Percentiles rank a stretch among this genome's conserved stretches.
Evolutionary conservation across 2,329 filamentous ascomycete genomes (phyloP).

Genomic region (Trichoderma guizhouense): DNA sequence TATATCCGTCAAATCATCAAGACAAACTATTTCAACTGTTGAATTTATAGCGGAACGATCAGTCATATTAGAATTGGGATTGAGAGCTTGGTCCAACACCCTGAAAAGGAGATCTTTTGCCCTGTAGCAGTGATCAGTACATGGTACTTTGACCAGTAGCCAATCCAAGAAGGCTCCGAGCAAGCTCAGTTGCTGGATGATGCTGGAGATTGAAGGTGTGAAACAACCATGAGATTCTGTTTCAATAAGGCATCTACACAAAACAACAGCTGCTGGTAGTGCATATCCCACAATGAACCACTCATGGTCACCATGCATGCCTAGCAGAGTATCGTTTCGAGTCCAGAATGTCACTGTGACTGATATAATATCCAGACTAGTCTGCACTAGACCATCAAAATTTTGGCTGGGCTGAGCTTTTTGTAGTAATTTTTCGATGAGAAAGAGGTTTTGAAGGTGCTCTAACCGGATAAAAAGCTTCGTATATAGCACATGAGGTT

Average conservation of each 20-base stretch:
- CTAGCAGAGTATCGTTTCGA: not conserved
- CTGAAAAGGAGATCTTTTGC: not conserved
- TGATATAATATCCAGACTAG: not conserved
- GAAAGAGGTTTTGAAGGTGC: not conserved
- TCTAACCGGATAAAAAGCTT: not conserved
- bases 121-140: not conserved
- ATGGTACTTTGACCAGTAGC: not conserved
- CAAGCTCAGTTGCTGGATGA: not conserved
- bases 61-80: not conserved
- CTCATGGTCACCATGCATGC: constrained; percentile 1
- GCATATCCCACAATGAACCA: not conserved
- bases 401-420: not conserved
- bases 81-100: not conserved
- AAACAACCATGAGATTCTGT: not conserved
- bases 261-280: not conserved
- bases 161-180: not conserved
- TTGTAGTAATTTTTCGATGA: not conserved
- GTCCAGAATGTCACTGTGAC: not conserved
- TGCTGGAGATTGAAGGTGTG: not conserved
- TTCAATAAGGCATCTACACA: not conserved
- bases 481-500: not conserved
- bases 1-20: not conserved
- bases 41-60: not conserved
- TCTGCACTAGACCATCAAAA: not conserved
- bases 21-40: not conserved